Base-by-base conservation (phyloP, 352 stramenopile genomes). In the Globisporangium radiosum region DNA sequence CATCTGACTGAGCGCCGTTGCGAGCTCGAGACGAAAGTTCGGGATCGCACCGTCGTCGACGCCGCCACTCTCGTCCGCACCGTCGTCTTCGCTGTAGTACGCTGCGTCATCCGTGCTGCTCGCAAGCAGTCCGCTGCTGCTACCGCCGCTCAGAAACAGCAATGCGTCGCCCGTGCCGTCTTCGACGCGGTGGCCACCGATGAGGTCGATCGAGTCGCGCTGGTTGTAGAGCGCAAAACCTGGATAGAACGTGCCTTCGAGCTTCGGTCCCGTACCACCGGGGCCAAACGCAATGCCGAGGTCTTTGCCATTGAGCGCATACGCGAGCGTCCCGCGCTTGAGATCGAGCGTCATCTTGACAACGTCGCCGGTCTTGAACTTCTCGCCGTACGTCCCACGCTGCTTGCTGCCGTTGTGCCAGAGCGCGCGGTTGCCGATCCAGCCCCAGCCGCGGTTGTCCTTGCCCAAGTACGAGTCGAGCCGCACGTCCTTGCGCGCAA, bases 361-460 rank as follows among this genome's bases (percentile, higher is more conserved):
- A 37, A 94, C 64, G 53, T 95, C 81, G 7, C 87, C 87, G 0
- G 83, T 94, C 58, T 95, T 95, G 60, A 96, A 96, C 61, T 96
- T 94, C 51, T 95, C 86, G 7, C 88, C 88, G 54, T 96, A 96
- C 11, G 88, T 94, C 7, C 85, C 86, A 13, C 88, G 83, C 59
- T 95, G 86, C 64, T 96, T 96, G 65, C 82, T 93, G 0, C 88
- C 88, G 57, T 95, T 95, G 66, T 96, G 86, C 87, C 88, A 96
- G 6, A 95, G 69, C 25, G 86, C 88, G 38, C 86, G 84, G 59
- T 96, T 95, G 13, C 88, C 88, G 45, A 96, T 96, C 83, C 88
- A 96, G 8, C 87, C 88, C 88, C 88, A 96, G 13, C 88, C 87
- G 33, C 87, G 84, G 57, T 95, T 96, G 62, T 96, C 88, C 47